Evolutionary conservation across 2,329 filamentous ascomycete genomes (phyloP).

Genomic region (Xylariaceae sp.): DNA sequence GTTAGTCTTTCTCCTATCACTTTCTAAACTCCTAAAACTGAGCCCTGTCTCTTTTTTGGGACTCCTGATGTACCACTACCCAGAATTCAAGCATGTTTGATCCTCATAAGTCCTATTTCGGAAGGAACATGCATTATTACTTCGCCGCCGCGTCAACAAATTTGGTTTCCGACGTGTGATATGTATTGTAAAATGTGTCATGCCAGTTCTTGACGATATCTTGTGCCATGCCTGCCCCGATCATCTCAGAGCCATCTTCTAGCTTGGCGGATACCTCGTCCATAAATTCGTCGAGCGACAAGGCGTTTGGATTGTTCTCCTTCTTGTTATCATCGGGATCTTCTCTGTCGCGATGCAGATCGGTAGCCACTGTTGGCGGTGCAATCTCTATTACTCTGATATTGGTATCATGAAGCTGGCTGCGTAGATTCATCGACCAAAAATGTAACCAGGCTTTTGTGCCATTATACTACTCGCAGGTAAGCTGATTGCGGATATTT

Average conservation of each 20-base stretch:
- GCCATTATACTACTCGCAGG: slow-evolving; percentile 47
- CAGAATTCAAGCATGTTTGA: no score
- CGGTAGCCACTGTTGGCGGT: slow-evolving; percentile 53
- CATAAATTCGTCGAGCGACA: slow-evolving; percentile 55
- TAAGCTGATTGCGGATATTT: background rate
- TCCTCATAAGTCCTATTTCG: no score
- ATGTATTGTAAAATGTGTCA: slow-evolving; percentile 34
- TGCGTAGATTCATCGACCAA: slow-evolving; percentile 53
- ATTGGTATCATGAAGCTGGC: slow-evolving; percentile 43
- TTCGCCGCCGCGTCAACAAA: no score
- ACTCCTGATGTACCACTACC: no score
- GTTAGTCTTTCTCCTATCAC: no score
- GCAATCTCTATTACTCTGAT: slow-evolving; percentile 54
- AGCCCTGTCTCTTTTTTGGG: no score
- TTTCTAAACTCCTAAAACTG: no score
- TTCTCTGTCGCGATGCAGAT: slow-evolving; percentile 53
- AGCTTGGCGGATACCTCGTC: slow-evolving; percentile 43
- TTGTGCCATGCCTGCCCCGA: slow-evolving; percentile 44
- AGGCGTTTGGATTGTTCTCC: slow-evolving; percentile 43
- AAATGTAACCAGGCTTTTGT: slow-evolving; percentile 59
- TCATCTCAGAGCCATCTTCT: slow-evolving; percentile 47
- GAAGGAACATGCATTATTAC: no score
- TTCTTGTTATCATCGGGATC: slow-evolving; percentile 61
- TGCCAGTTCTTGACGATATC: slow-evolving; percentile 45
- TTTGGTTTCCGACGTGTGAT: background rate